A percentile compares a stretch with the other conserved stretches of the same genome.
Conservation (phyloP, 2,329 filamentous ascomycete species). For the Onygena corvina region DNA sequence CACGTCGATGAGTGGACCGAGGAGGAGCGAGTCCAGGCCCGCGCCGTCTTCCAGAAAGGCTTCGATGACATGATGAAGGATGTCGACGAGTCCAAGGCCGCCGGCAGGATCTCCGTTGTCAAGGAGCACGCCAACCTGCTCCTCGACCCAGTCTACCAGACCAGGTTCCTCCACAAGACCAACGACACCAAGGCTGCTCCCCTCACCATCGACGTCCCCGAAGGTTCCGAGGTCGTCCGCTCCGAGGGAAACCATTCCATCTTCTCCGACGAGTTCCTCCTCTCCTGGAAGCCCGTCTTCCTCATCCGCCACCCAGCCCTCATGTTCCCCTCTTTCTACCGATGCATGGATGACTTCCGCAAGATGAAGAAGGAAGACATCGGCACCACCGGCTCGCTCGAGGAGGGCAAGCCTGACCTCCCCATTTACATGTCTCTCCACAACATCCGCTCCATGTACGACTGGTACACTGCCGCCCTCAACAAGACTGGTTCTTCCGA, state of each 20-base stretch:
- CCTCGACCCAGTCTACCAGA: conserved; percentile 8
- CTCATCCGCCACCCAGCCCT: conserved; percentile 33
- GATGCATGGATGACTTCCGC: conserved; percentile 18
- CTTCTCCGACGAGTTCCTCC: conserved; percentile 27
- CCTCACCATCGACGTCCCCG: conserved; percentile 8
- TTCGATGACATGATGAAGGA: conserved; percentile 21
- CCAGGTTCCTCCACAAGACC: conserved; percentile 5
- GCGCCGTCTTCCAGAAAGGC: conserved; percentile 19
- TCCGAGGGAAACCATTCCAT: conserved; percentile 26
- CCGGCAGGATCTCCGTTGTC: conserved; percentile 24
- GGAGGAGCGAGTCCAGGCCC: conserved; percentile 19
- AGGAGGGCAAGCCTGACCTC: conserved; percentile 15
- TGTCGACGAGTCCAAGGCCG: conserved; percentile 16
- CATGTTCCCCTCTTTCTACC: conserved; percentile 30
- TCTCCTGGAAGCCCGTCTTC: conserved; percentile 25
- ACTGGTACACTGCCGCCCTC: conserved; percentile 23
- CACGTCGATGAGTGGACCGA: conserved; percentile 21
- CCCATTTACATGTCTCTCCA: conserved; percentile 21
- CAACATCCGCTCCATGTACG: conserved; percentile 26
- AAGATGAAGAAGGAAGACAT: conserved; percentile 16
- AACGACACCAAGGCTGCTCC: conserved; percentile 1
- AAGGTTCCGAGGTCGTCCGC: conserved; percentile 13
- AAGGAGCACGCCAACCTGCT: conserved; percentile 26
- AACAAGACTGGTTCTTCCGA: conserved; percentile 6
- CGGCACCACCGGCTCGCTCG: conserved; percentile 11